Base-by-base conservation (phyloP, 1,284 basidiomycete genomes). In the Volvariella surrecta region DNA sequence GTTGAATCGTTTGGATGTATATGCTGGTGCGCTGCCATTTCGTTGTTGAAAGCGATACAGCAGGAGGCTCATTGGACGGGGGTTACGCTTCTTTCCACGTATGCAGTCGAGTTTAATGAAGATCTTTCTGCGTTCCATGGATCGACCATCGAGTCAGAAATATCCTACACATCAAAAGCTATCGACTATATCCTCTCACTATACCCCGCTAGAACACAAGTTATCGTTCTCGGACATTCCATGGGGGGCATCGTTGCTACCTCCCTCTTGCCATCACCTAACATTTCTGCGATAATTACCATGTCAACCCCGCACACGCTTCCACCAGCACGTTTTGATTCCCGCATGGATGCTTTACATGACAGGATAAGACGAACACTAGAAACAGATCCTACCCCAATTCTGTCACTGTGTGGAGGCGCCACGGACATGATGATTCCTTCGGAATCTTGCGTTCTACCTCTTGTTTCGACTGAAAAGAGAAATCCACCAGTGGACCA, bases 161-260 rank as follows among this genome's bases (percentile, higher is more conserved):
- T 83, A 16, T 63, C 69, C 13, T 99, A 90, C 60, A 74, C 90
- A 13, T 71, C 77, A 20, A 69, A 76, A 37, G 83, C 85, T 4
- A 76, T 97, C 40, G 62, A 68, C 3, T 89, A 88, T 51, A 84
- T 99, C 42, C 74, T 92, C 22, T 79, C 79, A 0, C 65, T 79
- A 20, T 98, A 98, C 58, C 78, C 77, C 1, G 50, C 67, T 1
- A 59, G 67, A 28, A 87, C 78, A 0, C 54, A 65, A 21, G 78
- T 98, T 39, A 77, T 87, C 24, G 59, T 99, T 45, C 67, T 98
- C 53, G 95, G 87, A 0, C 95, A 99, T 58, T 98, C 94, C 10
- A 99, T 99, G 96, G 96, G 96, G n/a, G 96, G 96, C 2, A 69
- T 97, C 35, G 91, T 95, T 4, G 91, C 90, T 4, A 80, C 81